A percentile compares a stretch with the other conserved stretches of the same genome.
Evolutionary conservation across 2,329 filamentous ascomycete genomes (phyloP).

Genomic region (Alternaria brassicicola): DNA sequence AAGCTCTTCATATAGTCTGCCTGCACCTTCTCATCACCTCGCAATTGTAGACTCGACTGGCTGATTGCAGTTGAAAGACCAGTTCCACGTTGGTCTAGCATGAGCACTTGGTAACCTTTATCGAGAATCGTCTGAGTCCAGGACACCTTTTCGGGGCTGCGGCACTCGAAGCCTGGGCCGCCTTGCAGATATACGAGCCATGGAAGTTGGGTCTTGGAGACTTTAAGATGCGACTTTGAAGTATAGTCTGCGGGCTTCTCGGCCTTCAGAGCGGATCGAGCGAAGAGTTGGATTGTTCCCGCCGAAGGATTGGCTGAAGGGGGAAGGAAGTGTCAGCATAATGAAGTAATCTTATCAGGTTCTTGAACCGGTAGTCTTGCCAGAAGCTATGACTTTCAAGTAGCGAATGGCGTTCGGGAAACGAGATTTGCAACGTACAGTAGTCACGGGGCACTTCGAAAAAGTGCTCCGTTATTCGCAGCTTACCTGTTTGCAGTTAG

Average conservation of each 20-base stretch:
- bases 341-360: background rate
- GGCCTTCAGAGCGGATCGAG: slow-evolving; percentile 71
- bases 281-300: slow-evolving; percentile 76
- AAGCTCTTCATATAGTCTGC: slow-evolving; percentile 83
- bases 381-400: background rate
- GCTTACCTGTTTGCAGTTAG: slow-evolving; percentile 63
- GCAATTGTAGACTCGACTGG: slow-evolving; percentile 69
- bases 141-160: slow-evolving; percentile 73
- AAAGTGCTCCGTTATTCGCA: slow-evolving; percentile 79
- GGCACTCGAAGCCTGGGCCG: slow-evolving; percentile 80
- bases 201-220: slow-evolving; percentile 58
- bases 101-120: slow-evolving; percentile 81
- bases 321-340: background rate
- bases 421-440: slow-evolving; percentile 24
- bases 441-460: slow-evolving; percentile 89
- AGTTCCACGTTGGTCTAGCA: slow-evolving; percentile 90
- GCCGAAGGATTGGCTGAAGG: slow-evolving; percentile 57
- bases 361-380: background rate
- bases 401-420: background rate
- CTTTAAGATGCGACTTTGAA: slow-evolving; percentile 58
- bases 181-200: slow-evolving; percentile 80
- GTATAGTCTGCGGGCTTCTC: slow-evolving; percentile 63
- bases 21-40: slow-evolving; percentile 69
- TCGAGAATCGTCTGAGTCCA: slow-evolving; percentile 74
- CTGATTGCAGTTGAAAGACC: slow-evolving; percentile 83